Evolutionary conservation across 2,329 filamentous ascomycete genomes (phyloP).

Genomic region (Colletotrichum viniferum): DNA sequence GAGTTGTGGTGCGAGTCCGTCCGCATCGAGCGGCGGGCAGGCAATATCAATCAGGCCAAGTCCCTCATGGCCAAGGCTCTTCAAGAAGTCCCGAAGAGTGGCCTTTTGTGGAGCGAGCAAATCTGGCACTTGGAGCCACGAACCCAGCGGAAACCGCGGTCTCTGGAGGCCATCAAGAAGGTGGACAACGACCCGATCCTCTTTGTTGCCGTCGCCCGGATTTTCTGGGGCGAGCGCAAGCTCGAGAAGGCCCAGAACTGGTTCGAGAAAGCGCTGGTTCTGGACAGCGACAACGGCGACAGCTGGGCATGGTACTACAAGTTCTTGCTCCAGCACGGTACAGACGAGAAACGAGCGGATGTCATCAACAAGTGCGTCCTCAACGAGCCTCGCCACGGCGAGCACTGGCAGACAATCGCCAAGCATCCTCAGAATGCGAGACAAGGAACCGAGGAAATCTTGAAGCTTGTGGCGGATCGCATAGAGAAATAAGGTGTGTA

Average conservation of each 20-base stretch:
- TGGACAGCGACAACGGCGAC: conserved; percentile 88
- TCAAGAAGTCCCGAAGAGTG: conserved; percentile 87
- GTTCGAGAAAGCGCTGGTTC: conserved; percentile 94
- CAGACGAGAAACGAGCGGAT: conserved; percentile 87
- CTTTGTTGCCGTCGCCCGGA: conserved; percentile 89
- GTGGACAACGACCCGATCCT: conserved; percentile 90
- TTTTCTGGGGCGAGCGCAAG: conserved; percentile 93
- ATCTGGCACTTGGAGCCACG: conserved; percentile 94
- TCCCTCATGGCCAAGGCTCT: conserved; percentile 91
- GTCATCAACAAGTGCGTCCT: conserved; percentile 80
- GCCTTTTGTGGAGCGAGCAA: conserved; percentile 89
- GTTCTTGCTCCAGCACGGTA: conserved; percentile 90
- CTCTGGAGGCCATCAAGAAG: conserved; percentile 94
- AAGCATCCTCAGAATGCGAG: conserved; percentile 86
- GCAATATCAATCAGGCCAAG: conserved; percentile 83
- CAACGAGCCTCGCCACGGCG: conserved; percentile 89
- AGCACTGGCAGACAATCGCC: conserved; percentile 84
- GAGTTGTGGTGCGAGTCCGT: conserved; percentile 94
- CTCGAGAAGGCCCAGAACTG: conserved; percentile 94
- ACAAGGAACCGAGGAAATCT: conserved; percentile 77
- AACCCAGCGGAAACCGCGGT: conserved; percentile 89
- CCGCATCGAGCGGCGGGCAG: conserved; percentile 85
- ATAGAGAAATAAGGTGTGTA: conserved; percentile 31
- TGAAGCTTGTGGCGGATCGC: conserved; percentile 74
- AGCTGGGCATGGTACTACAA: conserved; percentile 99